Evolutionary conservation across 1,284 basidiomycete species (phyloP), one percentile per base, ranked within the genome.

Genomic region (Ustilago curta): DNA sequence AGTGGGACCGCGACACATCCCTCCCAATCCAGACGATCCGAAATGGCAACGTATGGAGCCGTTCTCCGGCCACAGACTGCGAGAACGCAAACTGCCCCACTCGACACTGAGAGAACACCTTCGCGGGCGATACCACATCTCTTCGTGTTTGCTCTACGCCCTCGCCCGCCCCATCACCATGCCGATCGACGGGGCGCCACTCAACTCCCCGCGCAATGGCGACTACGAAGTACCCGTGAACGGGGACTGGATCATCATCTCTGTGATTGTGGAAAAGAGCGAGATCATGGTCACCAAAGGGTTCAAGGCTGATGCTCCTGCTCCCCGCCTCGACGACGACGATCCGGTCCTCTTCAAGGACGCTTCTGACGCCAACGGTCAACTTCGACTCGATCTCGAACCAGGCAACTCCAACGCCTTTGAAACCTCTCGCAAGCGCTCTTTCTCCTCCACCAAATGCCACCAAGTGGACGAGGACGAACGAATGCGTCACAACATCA

Each of bases 181-280:
- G 11, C 2, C 43, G 4, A 37, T 45, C 18, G 23, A 19, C 14
- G 42, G 49, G 49, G 9, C 27, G 27, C 3, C 43, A 19, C 23
- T 27, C 16, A 58, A 65, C 19, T 39, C 48, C 6, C 5, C 8
- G 23, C 31, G 43, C 6, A 66, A 76, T 48, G 78, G 78, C 27
- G 91, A 91, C 16, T 95, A 94, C 85, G 93, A 97, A 54, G 89
- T 99, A 0, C 95, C 95, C 2, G 90, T 98, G 4, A 89, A 90
- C 6, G 92, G 93, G 2, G 96, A 98, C 85, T 98, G 92, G 91
- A 89, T 95, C 48, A 92, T 92, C 8, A 92, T 96, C 56, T 93
- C 92, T 1, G 93, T 95, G 8, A 89, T 96, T 23, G 93, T 93
- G 4, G 93, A 95, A 85, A 90, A 93, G 35, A 91, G 92, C 4